These are phyloP conservation scores for Cicer chorassanicum DNA, from an alignment of 306 rosid genomes.

Conservation along the genomic window DNA sequence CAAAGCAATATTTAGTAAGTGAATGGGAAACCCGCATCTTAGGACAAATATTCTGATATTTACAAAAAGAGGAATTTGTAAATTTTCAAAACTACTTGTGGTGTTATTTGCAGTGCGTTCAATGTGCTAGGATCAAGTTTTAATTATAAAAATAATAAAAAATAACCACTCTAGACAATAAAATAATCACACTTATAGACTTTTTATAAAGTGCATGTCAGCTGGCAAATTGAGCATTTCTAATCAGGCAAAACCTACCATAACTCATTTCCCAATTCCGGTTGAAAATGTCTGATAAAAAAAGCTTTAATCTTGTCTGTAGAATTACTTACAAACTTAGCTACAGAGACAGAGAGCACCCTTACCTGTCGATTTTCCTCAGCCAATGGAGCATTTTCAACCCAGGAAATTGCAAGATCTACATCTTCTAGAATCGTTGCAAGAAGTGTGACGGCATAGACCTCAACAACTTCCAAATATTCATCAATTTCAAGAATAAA, in stretches of 20 bases:
- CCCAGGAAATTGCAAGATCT: constrained; percentile 75
- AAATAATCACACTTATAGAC: background rate
- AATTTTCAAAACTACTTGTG: constrained; percentile 11
- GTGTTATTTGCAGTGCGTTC: background rate
- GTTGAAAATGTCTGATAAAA: background rate
- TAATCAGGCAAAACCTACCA: constrained; percentile 28
- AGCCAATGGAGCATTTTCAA: constrained; percentile 75
- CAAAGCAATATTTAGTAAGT: constrained; percentile 31
- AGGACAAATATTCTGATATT: constrained; percentile 28
- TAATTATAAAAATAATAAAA: background rate
- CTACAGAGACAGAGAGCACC: background rate
- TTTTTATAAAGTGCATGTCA: background rate
- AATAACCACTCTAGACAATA: background rate
- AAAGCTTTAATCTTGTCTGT: constrained; percentile 4
- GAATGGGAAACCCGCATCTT: constrained; percentile 14
- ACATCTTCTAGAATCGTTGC: constrained; percentile 54
- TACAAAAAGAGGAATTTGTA: background rate
- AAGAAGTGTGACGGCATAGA: constrained; percentile 59
- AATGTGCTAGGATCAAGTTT: constrained; percentile 6
- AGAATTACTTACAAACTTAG: background rate
- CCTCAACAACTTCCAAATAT: constrained; percentile 74
- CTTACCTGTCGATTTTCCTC: constrained; percentile 73
- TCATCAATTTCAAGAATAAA: constrained; percentile 56
- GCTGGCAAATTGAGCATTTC: constrained; percentile 15
- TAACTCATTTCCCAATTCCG: constrained; percentile 13